A percentile compares a stretch with the other conserved stretches of the same genome.
Conservation (phyloP, 1,139 yeast genomes). For the Arxiozyma telluris region DNA sequence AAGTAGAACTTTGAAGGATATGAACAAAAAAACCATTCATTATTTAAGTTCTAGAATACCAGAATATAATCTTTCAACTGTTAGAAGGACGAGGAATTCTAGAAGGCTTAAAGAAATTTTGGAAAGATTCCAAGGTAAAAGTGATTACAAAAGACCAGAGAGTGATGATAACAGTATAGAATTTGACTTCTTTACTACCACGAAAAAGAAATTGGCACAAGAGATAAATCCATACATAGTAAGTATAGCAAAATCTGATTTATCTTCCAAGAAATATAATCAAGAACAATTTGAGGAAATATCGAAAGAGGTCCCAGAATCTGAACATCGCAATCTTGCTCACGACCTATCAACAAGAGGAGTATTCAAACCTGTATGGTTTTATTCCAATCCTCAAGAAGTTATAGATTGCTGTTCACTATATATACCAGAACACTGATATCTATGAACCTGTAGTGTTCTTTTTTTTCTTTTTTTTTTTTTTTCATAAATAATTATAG, state of each 20-base stretch:
- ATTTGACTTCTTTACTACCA: constrained; percentile 10
- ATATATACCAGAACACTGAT: background rate
- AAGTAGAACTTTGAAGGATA: background rate
- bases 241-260: constrained; percentile 22
- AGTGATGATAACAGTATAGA: constrained; percentile 12
- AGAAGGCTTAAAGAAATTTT: constrained; percentile 19
- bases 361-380: constrained; percentile 18
- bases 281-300: constrained; percentile 11
- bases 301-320: constrained; percentile 8
- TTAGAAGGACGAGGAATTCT: constrained; percentile 25
- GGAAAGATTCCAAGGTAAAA: constrained; percentile 14
- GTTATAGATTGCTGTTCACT: constrained; percentile 15
- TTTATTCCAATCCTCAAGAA: constrained; percentile 16
- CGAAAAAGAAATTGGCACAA: constrained; percentile 10
- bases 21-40: background rate
- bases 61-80: background rate
- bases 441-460: too few species aligned
- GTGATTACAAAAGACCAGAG: background rate
- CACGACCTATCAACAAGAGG: constrained; percentile 9
- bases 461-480: too few species aligned
- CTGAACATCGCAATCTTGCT: constrained; percentile 4
- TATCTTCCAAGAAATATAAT: constrained; percentile 12
- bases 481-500: too few species aligned
- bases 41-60: constrained; percentile 4
- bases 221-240: constrained; percentile 21